Evolutionary conservation across 257 asterid genomes (phyloP).

Genomic region (Rehmannia glutinosa): DNA sequence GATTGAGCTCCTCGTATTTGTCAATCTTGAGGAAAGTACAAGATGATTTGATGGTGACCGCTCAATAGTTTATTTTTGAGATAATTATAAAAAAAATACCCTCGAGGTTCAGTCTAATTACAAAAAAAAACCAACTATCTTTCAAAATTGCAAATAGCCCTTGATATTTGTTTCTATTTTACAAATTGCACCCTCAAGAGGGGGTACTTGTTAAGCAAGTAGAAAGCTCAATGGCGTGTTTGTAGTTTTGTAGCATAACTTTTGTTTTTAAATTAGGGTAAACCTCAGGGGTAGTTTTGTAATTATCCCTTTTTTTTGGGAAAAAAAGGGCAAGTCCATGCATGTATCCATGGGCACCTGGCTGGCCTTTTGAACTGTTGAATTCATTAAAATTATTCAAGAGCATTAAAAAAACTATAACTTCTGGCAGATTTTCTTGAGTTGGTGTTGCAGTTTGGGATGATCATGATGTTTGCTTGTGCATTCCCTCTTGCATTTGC

Average conservation of each 20-base stretch:
- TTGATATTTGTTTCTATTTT: too few species aligned
- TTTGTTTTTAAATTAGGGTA: background rate
- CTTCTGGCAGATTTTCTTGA: conserved; percentile 77
- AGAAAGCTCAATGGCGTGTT: background rate
- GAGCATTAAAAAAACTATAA: background rate
- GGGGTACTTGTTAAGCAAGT: too few species aligned
- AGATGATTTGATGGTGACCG: too few species aligned
- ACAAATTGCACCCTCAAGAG: too few species aligned
- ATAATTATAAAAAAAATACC: too few species aligned
- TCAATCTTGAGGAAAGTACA: too few species aligned
- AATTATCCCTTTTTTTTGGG: background rate
- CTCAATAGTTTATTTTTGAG: too few species aligned
- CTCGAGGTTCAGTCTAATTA: too few species aligned
- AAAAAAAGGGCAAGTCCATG: background rate
- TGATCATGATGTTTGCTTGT: conserved; percentile 99
- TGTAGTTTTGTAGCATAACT: background rate
- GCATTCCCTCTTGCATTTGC: conserved; percentile 94
- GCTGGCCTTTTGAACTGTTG: background rate
- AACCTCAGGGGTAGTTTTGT: background rate
- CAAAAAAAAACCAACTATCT: background rate
- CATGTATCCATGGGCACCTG: too few species aligned
- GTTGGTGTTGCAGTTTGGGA: conserved; percentile 91
- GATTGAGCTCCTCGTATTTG: background rate
- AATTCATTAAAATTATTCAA: background rate
- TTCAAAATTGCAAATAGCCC: too few species aligned